Evolutionary conservation across 73 alveolate genomes (phyloP).

Genomic region (Halteria grandinella): DNA sequence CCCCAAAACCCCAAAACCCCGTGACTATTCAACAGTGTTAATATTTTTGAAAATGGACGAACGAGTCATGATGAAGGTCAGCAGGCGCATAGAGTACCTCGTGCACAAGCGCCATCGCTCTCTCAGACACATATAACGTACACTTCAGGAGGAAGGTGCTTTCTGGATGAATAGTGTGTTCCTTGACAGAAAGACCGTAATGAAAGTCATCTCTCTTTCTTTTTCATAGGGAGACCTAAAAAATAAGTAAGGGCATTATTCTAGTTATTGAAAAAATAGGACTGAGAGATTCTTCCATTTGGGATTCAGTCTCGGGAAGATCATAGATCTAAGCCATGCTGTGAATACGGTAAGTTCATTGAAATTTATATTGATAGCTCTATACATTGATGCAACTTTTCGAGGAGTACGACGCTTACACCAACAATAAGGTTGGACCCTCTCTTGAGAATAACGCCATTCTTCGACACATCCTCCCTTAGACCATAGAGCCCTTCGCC

Average conservation of each 20-base stretch:
- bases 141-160: constrained; percentile 14
- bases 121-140: constrained; percentile 24
- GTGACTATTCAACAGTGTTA: no score
- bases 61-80: constrained; percentile 26
- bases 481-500: constrained; percentile 16
- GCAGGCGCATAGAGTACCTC: constrained; percentile 51
- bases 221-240: constrained; percentile 6
- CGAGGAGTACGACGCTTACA: constrained; percentile 47
- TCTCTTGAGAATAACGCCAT: constrained; percentile 35
- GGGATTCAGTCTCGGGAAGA: constrained; percentile 49
- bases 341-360: constrained; percentile 1
- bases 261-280: not conserved
- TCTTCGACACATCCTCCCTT: constrained; percentile 9
- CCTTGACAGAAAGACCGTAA: not conserved
- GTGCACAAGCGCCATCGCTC: constrained; percentile 56
- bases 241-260: constrained; percentile 5
- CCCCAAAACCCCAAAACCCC: no score
- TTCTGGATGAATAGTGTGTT: constrained; percentile 48
- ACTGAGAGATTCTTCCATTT: constrained; percentile 41
- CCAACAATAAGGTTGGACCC: not conserved
- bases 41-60: constrained; percentile 68
- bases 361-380: not conserved
- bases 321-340: constrained; percentile 44
- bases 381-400: constrained; percentile 46
- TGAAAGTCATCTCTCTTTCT: not conserved